Base-by-base conservation (phyloP, 169 alveolate genomes). In the Plasmodium relictum region DNA sequence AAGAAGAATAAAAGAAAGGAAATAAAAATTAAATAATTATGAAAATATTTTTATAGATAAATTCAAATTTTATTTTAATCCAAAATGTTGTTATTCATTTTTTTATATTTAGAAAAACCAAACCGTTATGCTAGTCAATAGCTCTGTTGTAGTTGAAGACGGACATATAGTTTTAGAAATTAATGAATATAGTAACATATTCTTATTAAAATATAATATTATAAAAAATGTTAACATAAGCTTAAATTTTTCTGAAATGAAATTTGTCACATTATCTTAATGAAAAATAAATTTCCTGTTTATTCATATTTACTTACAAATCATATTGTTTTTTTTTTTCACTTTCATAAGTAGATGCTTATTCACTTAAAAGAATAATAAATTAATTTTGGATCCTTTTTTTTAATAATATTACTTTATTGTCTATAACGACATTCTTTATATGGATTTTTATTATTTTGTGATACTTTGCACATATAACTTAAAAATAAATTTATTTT, bases 151-250 rank as follows among this genome's bases (percentile, higher is more conserved):
- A 18, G 71, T 63, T n/a, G 78, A 76, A 76, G 76, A 37, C 8
- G 45, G 66, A 26, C 89, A 63, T 50, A 52, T 54, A n/a, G 18
- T 76, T 63, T 62, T 76, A 45, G 74, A 45, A 62, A 76, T 76
- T 31, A 76, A 76, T 42, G 76, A 76, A 56, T 76, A 76, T 26
- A 63, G 89, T 41, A 68, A 76, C 48, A 76, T 76, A 62, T 76
- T 50, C 41, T 20, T 59, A 48, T 41, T 76, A 58, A 76, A 41
- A 58, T 76, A 76, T 65, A 65, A 76, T 24, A 52, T 48, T 68
- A 76, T 76, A 50, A 68, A 42, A 41, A 22, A 65, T 76, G 76
- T 76, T 18, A 76, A 65, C 58, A 62, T n/a, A 41, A 63, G 54
- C 54, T 26, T 76, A 76, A 76, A 76, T 76, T 76, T 26, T 63